Evolutionary conservation across 495 filamentous ascomycete species (phyloP).

Genomic region (Jackrogersella minutella): DNA sequence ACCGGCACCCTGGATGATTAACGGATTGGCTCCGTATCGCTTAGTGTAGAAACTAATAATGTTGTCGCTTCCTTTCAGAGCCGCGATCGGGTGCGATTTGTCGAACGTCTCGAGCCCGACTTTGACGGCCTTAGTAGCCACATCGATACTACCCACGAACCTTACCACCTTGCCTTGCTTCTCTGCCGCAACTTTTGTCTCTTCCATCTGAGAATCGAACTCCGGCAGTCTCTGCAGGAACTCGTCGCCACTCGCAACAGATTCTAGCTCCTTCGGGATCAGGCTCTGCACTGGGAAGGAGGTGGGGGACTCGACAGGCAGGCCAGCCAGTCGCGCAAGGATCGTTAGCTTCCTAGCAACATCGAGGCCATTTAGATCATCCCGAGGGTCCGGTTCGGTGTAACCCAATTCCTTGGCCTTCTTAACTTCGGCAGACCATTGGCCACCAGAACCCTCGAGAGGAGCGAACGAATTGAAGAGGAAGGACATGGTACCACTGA

Average conservation of each 20-base stretch:
- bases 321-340: conserved; percentile 80
- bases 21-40: conserved; percentile 85
- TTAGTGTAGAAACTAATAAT: conserved; percentile 98
- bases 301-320: conserved; percentile 78
- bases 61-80: conserved; percentile 95
- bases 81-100: conserved; percentile 83
- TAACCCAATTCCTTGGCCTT: conserved; percentile 95
- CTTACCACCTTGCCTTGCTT: conserved; percentile 89
- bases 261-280: conserved; percentile 83
- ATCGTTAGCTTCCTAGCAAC: conserved; percentile 98
- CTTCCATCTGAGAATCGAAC: conserved; percentile 86
- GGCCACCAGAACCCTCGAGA: conserved; percentile 68
- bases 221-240: conserved; percentile 79
- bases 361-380: conserved; percentile 95
- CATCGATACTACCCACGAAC: conserved; percentile 92
- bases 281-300: conserved; percentile 91
- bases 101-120: conserved; percentile 91
- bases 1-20: conserved; percentile 94
- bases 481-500: conserved; percentile 95
- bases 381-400: conserved; percentile 95
- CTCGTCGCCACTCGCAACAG: conserved; percentile 74
- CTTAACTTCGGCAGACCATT: conserved; percentile 87
- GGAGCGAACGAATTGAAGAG: conserved; percentile 95
- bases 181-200: conserved; percentile 77
- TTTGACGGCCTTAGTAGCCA: conserved; percentile 75